phyloP scores from a whole-genome alignment of 495 filamentous ascomycete genomes.

The Collariella sp. region DNA sequence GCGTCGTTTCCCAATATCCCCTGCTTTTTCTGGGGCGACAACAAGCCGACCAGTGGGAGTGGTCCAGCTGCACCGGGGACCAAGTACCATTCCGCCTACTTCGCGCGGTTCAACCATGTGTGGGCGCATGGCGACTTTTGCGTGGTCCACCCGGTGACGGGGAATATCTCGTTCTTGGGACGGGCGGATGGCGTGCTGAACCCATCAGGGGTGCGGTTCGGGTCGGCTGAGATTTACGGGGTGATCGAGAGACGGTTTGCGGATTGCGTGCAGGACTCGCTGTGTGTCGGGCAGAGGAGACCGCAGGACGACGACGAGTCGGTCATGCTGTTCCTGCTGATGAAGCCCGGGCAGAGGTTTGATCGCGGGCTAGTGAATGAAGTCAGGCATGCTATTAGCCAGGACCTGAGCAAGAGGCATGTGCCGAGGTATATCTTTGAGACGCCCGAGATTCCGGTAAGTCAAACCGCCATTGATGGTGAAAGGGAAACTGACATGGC shows the following conservation, averaged over 20 bases:
- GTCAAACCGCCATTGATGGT: conserved; percentile 25
- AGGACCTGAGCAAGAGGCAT: conserved; percentile 60
- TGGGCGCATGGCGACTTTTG: conserved; percentile 82
- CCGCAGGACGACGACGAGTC: conserved; percentile 61
- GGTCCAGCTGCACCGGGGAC: conserved; percentile 30
- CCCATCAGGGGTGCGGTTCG: conserved; percentile 78
- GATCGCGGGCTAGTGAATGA: conserved; percentile 47
- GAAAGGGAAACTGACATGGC: neutral
- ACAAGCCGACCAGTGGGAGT: conserved; percentile 23
- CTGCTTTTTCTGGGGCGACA: conserved; percentile 60
- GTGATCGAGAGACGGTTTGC: conserved; percentile 61
- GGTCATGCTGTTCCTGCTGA: conserved; percentile 67
- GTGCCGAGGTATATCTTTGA: conserved; percentile 72
- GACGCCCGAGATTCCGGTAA: conserved; percentile 69
- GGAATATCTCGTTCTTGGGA: conserved; percentile 60
- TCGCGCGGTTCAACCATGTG: conserved; percentile 59
- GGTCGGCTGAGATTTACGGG: conserved; percentile 71
- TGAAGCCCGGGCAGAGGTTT: conserved; percentile 53
- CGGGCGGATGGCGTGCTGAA: conserved; percentile 88
- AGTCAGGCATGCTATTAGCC: conserved; percentile 53
- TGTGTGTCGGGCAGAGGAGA: conserved; percentile 69
- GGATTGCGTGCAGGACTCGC: conserved; percentile 51
- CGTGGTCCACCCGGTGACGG: conserved; percentile 57
- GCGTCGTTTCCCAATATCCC: conserved; percentile 66
- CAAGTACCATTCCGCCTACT: conserved; percentile 63